phyloP scores from a whole-genome alignment of 2,329 filamentous ascomycete genomes.

The Arthrinium phaeospermum region DNA sequence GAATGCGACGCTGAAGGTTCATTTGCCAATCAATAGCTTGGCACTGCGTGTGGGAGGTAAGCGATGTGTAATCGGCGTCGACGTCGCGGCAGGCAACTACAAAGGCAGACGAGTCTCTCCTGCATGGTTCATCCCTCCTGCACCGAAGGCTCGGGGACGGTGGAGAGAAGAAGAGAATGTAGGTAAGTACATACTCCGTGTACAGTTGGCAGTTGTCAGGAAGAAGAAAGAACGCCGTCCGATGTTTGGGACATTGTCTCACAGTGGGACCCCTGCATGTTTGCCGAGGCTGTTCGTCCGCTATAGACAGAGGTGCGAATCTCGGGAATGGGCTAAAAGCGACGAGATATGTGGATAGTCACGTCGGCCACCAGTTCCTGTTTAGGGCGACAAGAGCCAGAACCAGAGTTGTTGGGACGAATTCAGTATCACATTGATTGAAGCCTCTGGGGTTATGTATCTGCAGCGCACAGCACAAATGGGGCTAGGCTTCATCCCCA shows the following conservation, averaged over 20 bases:
- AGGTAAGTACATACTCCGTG: too few relatives aligned
- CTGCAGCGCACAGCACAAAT: too few relatives aligned
- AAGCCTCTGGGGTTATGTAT: too few relatives aligned
- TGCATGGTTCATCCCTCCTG: neutral
- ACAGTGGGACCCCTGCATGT: neutral
- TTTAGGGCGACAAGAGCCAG: neutral
- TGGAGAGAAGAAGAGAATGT: neutral
- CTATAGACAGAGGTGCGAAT: neutral
- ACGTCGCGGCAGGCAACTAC: neutral
- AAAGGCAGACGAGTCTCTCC: neutral
- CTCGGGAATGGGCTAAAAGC: neutral
- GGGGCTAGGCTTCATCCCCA: too few relatives aligned
- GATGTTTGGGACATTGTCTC: conserved; percentile 1
- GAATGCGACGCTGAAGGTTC: neutral
- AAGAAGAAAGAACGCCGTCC: neutral
- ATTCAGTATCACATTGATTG: too few relatives aligned
- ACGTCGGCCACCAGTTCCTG: neutral
- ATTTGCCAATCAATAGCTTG: neutral
- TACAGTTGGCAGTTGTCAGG: neutral
- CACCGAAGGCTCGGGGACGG: neutral
- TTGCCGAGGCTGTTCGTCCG: neutral
- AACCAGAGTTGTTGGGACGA: too few relatives aligned
- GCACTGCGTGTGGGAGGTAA: neutral
- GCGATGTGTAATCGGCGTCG: neutral
- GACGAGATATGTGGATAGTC: neutral